Conservation (phyloP, 306 rosid species). For the Mimosa pudica region DNA sequence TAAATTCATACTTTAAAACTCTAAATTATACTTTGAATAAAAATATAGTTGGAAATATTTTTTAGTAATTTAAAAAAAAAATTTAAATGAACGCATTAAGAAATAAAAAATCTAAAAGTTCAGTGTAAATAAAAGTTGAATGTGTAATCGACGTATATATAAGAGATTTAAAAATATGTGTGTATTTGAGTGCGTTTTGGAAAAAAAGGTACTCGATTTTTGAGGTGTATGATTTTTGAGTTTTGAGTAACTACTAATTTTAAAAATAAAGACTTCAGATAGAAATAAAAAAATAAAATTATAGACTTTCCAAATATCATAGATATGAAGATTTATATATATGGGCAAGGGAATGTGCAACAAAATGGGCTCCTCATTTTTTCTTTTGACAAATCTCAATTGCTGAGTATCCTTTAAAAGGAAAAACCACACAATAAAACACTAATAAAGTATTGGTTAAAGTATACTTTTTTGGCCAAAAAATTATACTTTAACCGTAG, state of each 20-base stretch:
- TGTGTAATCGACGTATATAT: too few species aligned
- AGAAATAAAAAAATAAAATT: not conserved
- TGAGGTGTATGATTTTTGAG: too few species aligned
- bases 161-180: not conserved
- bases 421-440: not conserved
- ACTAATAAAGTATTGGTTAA: not conserved
- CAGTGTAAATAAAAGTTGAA: too few species aligned
- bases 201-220: not conserved
- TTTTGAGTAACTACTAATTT: not conserved
- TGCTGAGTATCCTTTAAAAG: not conserved
- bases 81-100: too few species aligned
- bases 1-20: too few species aligned
- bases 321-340: not conserved
- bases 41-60: too few species aligned
- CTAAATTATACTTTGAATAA: too few species aligned
- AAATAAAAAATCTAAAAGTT: too few species aligned
- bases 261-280: not conserved
- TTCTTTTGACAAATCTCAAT: not conserved
- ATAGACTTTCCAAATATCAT: not conserved
- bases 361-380: not conserved
- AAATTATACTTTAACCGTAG: too few species aligned
- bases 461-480: too few species aligned
- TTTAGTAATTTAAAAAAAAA: too few species aligned
- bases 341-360: not conserved
- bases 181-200: not conserved